Evolutionary conservation across 352 stramenopile genomes (phyloP).

Genomic region (Phytophthora chlamydospora): DNA sequence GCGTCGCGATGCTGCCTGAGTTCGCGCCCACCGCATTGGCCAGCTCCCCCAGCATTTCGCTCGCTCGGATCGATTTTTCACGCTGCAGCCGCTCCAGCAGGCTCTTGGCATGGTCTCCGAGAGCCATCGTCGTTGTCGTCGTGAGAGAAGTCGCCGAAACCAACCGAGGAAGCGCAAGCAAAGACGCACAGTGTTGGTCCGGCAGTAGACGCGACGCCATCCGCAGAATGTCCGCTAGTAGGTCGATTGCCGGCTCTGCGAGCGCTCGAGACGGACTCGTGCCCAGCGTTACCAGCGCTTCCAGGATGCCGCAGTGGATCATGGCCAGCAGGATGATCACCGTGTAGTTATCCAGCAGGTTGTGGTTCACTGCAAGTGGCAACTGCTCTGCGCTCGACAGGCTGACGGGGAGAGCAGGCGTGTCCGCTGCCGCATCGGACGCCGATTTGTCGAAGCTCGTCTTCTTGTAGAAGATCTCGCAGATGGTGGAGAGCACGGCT

Average conservation of each 20-base stretch:
- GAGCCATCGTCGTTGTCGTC: slow-evolving; percentile 69
- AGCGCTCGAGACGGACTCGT: slow-evolving; percentile 74
- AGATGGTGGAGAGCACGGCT: slow-evolving; percentile 87
- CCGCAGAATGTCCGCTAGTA: slow-evolving; percentile 82
- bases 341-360: slow-evolving; percentile 90
- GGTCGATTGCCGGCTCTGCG: slow-evolving; percentile 84
- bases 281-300: slow-evolving; percentile 84
- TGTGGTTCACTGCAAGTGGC: slow-evolving; percentile 68
- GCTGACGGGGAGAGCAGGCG: slow-evolving; percentile 68
- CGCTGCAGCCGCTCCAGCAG: slow-evolving; percentile 76
- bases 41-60: slow-evolving; percentile 85
- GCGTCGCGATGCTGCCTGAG: slow-evolving; percentile 69
- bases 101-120: slow-evolving; percentile 76
- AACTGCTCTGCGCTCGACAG: slow-evolving; percentile 73
- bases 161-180: slow-evolving; percentile 79
- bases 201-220: slow-evolving; percentile 86
- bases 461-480: slow-evolving; percentile 90
- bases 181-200: slow-evolving; percentile 82
- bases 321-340: slow-evolving; percentile 86
- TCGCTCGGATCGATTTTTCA: slow-evolving; percentile 86
- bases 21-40: slow-evolving; percentile 80
- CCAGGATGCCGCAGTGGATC: slow-evolving; percentile 85
- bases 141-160: slow-evolving; percentile 83
- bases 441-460: slow-evolving; percentile 79
- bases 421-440: slow-evolving; percentile 42